Percentiles rank a stretch among this genome's conserved stretches.
Conservation (phyloP, 768 basidiomycete genomes). For the Amanita rubescens region DNA sequence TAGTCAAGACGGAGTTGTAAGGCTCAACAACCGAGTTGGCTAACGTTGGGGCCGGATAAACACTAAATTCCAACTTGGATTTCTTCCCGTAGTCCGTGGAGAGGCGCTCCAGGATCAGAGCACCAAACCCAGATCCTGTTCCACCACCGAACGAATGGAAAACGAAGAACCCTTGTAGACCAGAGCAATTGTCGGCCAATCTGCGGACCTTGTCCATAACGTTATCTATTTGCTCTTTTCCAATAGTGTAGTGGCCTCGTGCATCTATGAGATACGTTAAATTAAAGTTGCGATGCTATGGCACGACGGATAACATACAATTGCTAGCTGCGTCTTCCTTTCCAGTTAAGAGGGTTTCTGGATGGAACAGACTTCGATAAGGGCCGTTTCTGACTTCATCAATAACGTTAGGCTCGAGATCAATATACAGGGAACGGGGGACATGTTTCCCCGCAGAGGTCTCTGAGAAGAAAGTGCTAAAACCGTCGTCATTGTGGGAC, state of each 20-base stretch:
- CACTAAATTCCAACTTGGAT: conserved; percentile 97
- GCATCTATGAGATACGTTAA: conserved; percentile 53
- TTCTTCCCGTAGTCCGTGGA: conserved; percentile 99
- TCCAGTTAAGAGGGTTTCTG: conserved; percentile 95
- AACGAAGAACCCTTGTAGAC: conserved; percentile 99
- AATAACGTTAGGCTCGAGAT: conserved; percentile 95
- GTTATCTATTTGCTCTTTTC: conserved; percentile 95
- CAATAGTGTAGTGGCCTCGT: conserved; percentile 97
- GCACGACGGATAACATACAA: conserved; percentile 45
- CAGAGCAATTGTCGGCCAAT: conserved; percentile 95
- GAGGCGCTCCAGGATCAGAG: conserved; percentile 92
- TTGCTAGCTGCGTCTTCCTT: conserved; percentile 99
- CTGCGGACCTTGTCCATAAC: conserved; percentile 97
- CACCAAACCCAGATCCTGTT: conserved; percentile 98
- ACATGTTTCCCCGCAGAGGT: conserved; percentile 95
- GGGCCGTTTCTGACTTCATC: conserved; percentile 95
- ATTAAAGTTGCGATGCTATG: neutral
- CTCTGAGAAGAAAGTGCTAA: conserved; percentile 99
- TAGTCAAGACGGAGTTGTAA: conserved; percentile 96
- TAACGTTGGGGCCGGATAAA: conserved; percentile 92
- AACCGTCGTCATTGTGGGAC: conserved; percentile 77
- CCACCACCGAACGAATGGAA: conserved; percentile 99
- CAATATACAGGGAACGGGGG: conserved; percentile 94
- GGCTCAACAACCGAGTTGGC: conserved; percentile 98
- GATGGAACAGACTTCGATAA: conserved; percentile 97